Evolutionary conservation across 257 asterid genomes (phyloP), one percentile per base, ranked within the genome.

Genomic region (Apocynum venetum): DNA sequence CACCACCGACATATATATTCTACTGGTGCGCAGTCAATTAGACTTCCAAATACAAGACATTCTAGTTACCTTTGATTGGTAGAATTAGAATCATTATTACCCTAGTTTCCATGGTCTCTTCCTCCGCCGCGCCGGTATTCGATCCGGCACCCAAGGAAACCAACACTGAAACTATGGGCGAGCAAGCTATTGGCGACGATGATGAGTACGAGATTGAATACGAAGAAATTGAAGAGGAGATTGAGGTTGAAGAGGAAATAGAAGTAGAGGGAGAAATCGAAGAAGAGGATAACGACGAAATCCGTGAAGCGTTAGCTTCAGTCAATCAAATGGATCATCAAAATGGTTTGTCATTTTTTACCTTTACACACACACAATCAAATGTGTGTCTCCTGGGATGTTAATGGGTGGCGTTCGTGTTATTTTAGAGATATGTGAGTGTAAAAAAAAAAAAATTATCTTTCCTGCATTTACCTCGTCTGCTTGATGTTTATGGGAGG

Each of bases 301-400:
- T 83, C 59, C 86, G 82, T 35, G 88, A 82, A 71, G 87, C 53
- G 59, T 74, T 75, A 41, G 65, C 83, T 47, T 82, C 91, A 8
- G 72, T 40, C 51, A 70, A 83, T 52, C 85, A 61, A 25, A 87
- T 79, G 31, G 79, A 76, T 84, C 77, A 51, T 47, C 78, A 41
- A 66, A 81, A 53, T 35, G 97, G 97, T 91, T 48, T 64, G 87
- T 80, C 70, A 74, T 71, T 69, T 55, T 53, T 66, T 69, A 25
- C 31, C 31, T 25, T 25, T 25, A 25, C 31, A 25, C 31, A 25
- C 38, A 61, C 20, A 48, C 52, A 69, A 60, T 52, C 49, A 25
- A 20, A 8, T 41, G 19, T 35, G 7, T 47, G 4, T 72, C 20
- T 35, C 14, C 13, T 20, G 53, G 3, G 11, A 76, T 60, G 1